Conservation (phyloP, 2,329 filamentous ascomycete species). For the Nigrospora sphaerica region DNA sequence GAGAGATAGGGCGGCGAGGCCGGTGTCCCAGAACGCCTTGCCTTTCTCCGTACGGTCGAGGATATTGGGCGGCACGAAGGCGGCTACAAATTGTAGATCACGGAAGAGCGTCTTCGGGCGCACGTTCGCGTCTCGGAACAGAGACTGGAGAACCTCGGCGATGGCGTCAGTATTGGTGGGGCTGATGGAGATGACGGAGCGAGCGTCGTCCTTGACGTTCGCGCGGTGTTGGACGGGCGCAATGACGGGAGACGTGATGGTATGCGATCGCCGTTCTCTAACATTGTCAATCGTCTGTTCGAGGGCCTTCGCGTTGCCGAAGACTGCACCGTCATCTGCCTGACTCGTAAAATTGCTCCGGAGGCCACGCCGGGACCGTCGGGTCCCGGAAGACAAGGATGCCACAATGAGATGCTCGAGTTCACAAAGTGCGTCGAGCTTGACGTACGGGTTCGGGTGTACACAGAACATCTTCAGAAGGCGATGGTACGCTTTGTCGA, state of each 20-base stretch:
- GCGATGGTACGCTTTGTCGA: slow-evolving; percentile 70
- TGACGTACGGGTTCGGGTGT: slow-evolving; percentile 79
- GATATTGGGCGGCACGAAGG: slow-evolving; percentile 54
- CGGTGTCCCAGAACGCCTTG: slow-evolving; percentile 87
- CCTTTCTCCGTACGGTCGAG: slow-evolving; percentile 56
- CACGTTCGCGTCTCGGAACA: slow-evolving; percentile 61
- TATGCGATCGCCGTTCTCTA: slow-evolving; percentile 59
- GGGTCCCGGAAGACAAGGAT: slow-evolving; percentile 56
- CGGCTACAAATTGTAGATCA: slow-evolving; percentile 68
- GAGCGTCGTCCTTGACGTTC: slow-evolving; percentile 38
- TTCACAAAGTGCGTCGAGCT: slow-evolving; percentile 77
- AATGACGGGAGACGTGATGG: slow-evolving; percentile 30
- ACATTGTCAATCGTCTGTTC: slow-evolving; percentile 65
- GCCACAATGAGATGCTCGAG: slow-evolving; percentile 76
- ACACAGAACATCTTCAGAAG: slow-evolving; percentile 82
- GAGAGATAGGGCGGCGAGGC: slow-evolving; percentile 76
- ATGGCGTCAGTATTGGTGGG: slow-evolving; percentile 56
- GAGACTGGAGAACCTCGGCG: slow-evolving; percentile 56
- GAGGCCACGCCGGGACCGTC: slow-evolving; percentile 24
- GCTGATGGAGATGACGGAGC: slow-evolving; percentile 40
- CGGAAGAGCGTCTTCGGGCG: slow-evolving; percentile 77
- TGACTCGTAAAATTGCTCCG: slow-evolving; percentile 30
- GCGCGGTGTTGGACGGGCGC: slow-evolving; percentile 24
- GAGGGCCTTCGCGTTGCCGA: slow-evolving; percentile 37
- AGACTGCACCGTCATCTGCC: slow-evolving; percentile 22